These are phyloP conservation scores for Suhomyces anneliseae DNA, from an alignment of 1,139 yeast species.

Conservation along the genomic window DNA sequence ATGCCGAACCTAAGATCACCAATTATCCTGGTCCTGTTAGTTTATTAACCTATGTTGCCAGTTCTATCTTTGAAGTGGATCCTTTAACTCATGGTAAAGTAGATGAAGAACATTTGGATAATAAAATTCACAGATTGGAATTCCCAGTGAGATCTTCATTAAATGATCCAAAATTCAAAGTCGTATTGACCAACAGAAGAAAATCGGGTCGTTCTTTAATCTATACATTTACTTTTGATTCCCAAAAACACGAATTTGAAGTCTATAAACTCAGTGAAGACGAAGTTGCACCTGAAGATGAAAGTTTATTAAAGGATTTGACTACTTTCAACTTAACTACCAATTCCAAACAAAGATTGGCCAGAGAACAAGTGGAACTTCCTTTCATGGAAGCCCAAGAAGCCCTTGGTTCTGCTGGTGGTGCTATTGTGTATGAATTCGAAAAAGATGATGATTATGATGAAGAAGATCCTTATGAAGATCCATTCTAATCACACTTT, in stretches of 20 bases:
- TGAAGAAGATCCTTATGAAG: constrained; percentile 97
- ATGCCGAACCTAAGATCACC: constrained; percentile 18
- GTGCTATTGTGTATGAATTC: constrained; percentile 89
- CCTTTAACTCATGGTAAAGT: constrained; percentile 34
- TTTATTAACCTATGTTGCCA: constrained; percentile 65
- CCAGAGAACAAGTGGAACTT: constrained; percentile 80
- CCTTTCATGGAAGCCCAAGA: constrained; percentile 89
- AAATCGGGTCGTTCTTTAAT: constrained; percentile 78
- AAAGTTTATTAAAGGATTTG: constrained; percentile 59
- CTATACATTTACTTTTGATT: constrained; percentile 55
- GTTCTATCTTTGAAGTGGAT: constrained; percentile 61
- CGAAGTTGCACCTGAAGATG: constrained; percentile 25
- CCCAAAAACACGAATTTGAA: constrained; percentile 50
- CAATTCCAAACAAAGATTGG: constrained; percentile 69
- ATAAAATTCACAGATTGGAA: constrained; percentile 39
- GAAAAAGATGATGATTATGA: constrained; percentile 88
- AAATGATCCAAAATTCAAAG: constrained; percentile 47
- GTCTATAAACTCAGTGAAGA: constrained; percentile 28
- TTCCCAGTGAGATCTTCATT: constrained; percentile 47
- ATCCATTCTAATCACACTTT: constrained; percentile 60
- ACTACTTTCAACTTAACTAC: constrained; percentile 87
- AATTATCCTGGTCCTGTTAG: constrained; percentile 55
- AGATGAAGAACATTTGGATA: constrained; percentile 53
- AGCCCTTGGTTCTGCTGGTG: constrained; percentile 70
- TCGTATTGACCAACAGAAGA: constrained; percentile 65